Conservation (phyloP, 2,329 filamentous ascomycete genomes). For the Exophiala oligosperma region DNA sequence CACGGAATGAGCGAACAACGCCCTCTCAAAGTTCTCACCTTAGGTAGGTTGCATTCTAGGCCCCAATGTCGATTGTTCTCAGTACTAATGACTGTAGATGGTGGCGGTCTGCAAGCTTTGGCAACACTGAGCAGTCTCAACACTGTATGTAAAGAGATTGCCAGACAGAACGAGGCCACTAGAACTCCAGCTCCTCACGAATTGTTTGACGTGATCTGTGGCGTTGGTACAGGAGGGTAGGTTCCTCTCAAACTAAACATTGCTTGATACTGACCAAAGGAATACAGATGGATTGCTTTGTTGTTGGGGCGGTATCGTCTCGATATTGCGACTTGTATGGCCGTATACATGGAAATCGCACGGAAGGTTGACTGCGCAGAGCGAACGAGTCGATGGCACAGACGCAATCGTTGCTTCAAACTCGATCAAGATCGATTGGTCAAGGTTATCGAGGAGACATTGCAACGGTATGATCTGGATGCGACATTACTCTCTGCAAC, state of each 20-base stretch:
- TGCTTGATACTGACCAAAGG: background rate
- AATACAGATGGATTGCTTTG: slow-evolving; percentile 18
- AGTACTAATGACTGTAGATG: slow-evolving; percentile 11
- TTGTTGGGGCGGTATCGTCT: slow-evolving; percentile 23
- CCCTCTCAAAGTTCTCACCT: slow-evolving; percentile 22
- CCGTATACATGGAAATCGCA: slow-evolving; percentile 23
- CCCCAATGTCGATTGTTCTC: background rate
- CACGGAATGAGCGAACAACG: slow-evolving; percentile 6
- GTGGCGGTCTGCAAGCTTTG: slow-evolving; percentile 24
- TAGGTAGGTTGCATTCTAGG: slow-evolving; percentile 13
- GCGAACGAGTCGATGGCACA: background rate
- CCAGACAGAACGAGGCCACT: slow-evolving; percentile 14
- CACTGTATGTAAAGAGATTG: slow-evolving; percentile 20
- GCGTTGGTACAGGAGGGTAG: slow-evolving; percentile 22
- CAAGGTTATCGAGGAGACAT: slow-evolving; percentile 6
- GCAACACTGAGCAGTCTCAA: slow-evolving; percentile 22
- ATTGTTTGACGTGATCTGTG: slow-evolving; percentile 23
- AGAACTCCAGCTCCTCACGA: slow-evolving; percentile 18
- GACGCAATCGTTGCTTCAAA: slow-evolving; percentile 8
- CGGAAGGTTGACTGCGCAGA: slow-evolving; percentile 4
- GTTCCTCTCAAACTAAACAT: background rate
- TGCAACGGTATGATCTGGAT: slow-evolving; percentile 13
- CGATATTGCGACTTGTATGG: slow-evolving; percentile 19
- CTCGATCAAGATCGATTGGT: slow-evolving; percentile 15
- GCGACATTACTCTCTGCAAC: slow-evolving; percentile 1